These are phyloP conservation scores for Umbelopsis sp. DNA, from an alignment of 192 early-diverging fungal genomes.

Conservation along the genomic window DNA sequence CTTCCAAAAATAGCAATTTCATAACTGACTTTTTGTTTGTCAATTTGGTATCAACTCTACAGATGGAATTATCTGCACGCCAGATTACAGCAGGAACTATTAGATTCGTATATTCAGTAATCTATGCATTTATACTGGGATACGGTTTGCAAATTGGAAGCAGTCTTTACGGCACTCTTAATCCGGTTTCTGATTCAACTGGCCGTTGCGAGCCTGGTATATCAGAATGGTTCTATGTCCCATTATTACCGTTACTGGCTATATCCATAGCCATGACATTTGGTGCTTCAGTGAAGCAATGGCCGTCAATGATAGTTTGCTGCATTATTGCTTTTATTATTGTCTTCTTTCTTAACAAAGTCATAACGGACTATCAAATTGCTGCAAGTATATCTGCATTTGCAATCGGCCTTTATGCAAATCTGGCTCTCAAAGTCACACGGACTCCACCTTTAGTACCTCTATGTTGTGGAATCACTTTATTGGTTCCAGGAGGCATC, in stretches of 20 bases:
- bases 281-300: slow-evolving; percentile 55
- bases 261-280: slow-evolving; percentile 60
- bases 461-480: slow-evolving; percentile 76
- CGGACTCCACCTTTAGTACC: slow-evolving; percentile 65
- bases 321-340: slow-evolving; percentile 42
- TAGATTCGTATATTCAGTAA: slow-evolving; percentile 44
- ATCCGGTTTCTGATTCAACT: slow-evolving; percentile 22
- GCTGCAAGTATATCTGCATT: slow-evolving; percentile 34
- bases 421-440: slow-evolving; percentile 35
- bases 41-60: neutral
- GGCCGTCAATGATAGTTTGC: slow-evolving; percentile 32
- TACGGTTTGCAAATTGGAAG: slow-evolving; percentile 63
- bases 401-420: slow-evolving; percentile 38
- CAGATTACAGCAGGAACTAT: slow-evolving; percentile 84
- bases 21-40: slow-evolving; percentile 4
- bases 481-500: slow-evolving; percentile 82
- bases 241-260: slow-evolving; percentile 47
- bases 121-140: slow-evolving; percentile 78
- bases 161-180: slow-evolving; percentile 35
- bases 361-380: slow-evolving; percentile 32
- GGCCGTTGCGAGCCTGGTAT: slow-evolving; percentile 22
- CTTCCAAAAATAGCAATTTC: neutral
- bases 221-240: slow-evolving; percentile 42
- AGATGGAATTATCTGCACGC: slow-evolving; percentile 82
- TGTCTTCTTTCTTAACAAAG: slow-evolving; percentile 26